These are phyloP conservation scores for Geranomyces variabilis DNA, from an alignment of 192 early-diverging fungal genomes.

Conservation along the genomic window DNA sequence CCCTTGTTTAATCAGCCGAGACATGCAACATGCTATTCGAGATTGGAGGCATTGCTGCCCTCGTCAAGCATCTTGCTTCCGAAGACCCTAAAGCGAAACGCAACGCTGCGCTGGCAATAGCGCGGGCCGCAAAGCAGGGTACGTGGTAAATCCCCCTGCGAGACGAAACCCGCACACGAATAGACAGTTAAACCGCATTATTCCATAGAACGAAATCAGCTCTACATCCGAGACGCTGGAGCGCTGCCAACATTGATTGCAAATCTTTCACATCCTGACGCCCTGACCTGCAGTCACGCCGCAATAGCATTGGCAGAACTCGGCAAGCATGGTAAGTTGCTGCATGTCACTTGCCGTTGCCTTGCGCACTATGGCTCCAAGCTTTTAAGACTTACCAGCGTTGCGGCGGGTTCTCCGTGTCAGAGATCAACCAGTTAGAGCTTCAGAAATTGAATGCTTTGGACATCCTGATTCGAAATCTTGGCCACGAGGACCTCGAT, in stretches of 20 bases:
- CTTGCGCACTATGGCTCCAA: no score
- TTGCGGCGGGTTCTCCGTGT: no score
- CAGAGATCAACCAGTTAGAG: constrained; percentile 54
- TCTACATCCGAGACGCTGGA: constrained; percentile 46
- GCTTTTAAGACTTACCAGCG: no score
- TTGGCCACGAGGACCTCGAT: constrained; percentile 51
- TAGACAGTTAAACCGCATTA: no score
- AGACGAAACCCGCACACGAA: no score
- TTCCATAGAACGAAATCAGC: constrained; percentile 51
- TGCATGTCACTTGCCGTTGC: no score
- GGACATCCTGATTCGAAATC: constrained; percentile 46
- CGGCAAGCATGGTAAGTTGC: constrained; percentile 48
- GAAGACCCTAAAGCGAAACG: constrained; percentile 48
- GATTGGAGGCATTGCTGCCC: constrained; percentile 37
- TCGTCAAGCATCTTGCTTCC: constrained; percentile 39
- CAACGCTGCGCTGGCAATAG: constrained; percentile 41
- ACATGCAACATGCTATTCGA: constrained; percentile 45
- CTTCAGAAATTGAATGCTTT: constrained; percentile 49
- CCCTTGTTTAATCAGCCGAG: constrained; percentile 41
- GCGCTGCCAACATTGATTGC: constrained; percentile 37
- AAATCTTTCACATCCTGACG: constrained; percentile 41
- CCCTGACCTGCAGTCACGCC: constrained; percentile 38
- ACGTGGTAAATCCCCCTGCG: no score
- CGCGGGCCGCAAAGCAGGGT: constrained; percentile 44
- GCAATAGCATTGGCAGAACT: constrained; percentile 48